Conservation (phyloP, 192 early-diverging fungal genomes). For the Cetraspora pellucida region DNA sequence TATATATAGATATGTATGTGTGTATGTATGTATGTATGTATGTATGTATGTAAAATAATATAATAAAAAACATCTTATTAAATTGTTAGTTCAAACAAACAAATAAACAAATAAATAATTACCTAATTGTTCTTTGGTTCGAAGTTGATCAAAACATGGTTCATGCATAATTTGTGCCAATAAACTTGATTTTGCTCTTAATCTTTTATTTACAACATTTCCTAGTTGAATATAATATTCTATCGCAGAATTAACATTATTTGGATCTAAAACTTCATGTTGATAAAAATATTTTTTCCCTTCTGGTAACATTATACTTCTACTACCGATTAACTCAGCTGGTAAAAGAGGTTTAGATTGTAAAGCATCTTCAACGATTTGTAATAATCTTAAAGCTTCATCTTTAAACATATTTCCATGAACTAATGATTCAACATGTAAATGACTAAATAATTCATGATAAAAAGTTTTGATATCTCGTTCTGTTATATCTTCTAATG, state of each 20-base stretch:
- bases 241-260: constrained; percentile 84
- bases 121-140: constrained; percentile 78
- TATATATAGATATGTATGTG: no score
- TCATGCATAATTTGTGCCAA: constrained; percentile 78
- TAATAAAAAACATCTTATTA: no score
- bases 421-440: constrained; percentile 75
- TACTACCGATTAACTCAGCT: constrained; percentile 41
- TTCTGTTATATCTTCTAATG: constrained; percentile 59
- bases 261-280: constrained; percentile 57
- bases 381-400: constrained; percentile 57
- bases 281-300: constrained; percentile 43
- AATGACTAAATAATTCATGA: constrained; percentile 59
- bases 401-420: constrained; percentile 73
- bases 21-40: no score
- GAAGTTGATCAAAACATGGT: constrained; percentile 86
- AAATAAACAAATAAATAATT: background rate
- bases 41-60: no score
- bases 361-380: constrained; percentile 57
- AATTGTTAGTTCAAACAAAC: no score
- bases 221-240: constrained; percentile 78
- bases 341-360: constrained; percentile 55
- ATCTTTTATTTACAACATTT: constrained; percentile 47
- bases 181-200: constrained; percentile 61
- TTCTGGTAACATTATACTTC: constrained; percentile 42
- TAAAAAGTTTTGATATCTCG: constrained; percentile 69